Percentiles rank a stretch among this genome's conserved stretches.
Conservation (phyloP, 345 rosid species). For the Stellera chamaejasme region DNA sequence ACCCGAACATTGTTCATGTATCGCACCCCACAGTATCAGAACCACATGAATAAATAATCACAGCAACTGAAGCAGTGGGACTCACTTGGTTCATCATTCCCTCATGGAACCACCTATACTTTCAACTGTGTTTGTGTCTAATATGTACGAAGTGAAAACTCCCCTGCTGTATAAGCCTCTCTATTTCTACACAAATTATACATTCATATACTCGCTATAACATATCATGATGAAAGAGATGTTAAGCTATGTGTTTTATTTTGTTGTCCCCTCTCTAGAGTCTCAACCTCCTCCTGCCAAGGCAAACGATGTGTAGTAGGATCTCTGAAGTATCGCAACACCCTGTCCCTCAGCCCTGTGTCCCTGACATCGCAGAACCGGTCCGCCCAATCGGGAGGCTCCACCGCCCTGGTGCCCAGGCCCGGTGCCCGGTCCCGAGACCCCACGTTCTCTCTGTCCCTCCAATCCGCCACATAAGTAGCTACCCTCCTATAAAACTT, state of each 20-base stretch:
- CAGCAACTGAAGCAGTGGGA: background rate
- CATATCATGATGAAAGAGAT: too few relatives aligned
- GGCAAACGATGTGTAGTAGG: conserved; percentile 32
- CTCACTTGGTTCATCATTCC: background rate
- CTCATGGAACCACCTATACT: background rate
- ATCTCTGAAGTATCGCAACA: conserved; percentile 29
- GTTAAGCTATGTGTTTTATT: background rate
- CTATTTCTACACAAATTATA: background rate
- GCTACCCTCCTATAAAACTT: conserved; percentile 85
- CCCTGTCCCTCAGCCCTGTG: conserved; percentile 54
- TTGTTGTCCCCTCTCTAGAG: background rate
- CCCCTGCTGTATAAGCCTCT: background rate
- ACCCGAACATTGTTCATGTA: too few relatives aligned
- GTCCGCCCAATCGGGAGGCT: conserved; percentile 68
- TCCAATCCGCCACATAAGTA: conserved; percentile 89
- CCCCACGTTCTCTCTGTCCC: conserved; percentile 54
- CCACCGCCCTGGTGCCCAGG: conserved; percentile 65
- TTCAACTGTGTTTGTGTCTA: too few relatives aligned
- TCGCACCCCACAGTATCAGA: too few relatives aligned
- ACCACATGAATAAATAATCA: background rate
- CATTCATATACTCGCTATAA: background rate
- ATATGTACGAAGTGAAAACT: background rate
- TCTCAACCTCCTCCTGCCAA: conserved; percentile 34
- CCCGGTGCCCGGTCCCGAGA: conserved; percentile 88
- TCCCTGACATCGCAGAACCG: conserved; percentile 76